phyloP scores from a whole-genome alignment of 2,329 filamentous ascomycete genomes.

The Apiospora saccharicola region DNA sequence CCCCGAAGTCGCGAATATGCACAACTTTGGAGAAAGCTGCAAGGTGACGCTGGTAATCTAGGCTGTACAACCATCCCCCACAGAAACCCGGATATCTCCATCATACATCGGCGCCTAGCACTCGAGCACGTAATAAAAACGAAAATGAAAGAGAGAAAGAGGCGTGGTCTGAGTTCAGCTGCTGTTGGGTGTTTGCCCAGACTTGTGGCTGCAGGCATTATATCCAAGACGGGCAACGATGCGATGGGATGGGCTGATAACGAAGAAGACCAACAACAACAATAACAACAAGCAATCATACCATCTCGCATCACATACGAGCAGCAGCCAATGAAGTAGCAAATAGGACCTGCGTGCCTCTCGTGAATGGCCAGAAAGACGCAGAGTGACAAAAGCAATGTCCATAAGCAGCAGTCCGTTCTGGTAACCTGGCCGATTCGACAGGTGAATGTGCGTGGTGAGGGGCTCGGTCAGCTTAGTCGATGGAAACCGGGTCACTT shows the following conservation, averaged over 20 bases:
- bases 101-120: background rate
- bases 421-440: background rate
- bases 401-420: background rate
- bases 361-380: background rate
- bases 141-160: background rate
- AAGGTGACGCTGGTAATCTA: conserved; percentile 1
- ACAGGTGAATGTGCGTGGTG: background rate
- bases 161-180: background rate
- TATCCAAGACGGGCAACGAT: background rate
- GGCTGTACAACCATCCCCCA: background rate
- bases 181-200: background rate
- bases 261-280: background rate
- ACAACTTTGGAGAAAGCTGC: background rate
- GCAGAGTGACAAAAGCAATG: background rate
- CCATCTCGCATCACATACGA: background rate
- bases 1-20: background rate
- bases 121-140: too few species aligned
- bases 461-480: conserved; percentile 4
- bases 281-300: background rate
- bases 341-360: background rate
- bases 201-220: conserved; percentile 1
- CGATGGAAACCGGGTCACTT: background rate
- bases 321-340: background rate
- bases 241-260: background rate
- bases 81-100: background rate